A percentile compares a stretch with the other conserved stretches of the same genome.
phyloP scores from a whole-genome alignment of 2,329 filamentous ascomycete genomes.

The Pezicula radicicola region DNA sequence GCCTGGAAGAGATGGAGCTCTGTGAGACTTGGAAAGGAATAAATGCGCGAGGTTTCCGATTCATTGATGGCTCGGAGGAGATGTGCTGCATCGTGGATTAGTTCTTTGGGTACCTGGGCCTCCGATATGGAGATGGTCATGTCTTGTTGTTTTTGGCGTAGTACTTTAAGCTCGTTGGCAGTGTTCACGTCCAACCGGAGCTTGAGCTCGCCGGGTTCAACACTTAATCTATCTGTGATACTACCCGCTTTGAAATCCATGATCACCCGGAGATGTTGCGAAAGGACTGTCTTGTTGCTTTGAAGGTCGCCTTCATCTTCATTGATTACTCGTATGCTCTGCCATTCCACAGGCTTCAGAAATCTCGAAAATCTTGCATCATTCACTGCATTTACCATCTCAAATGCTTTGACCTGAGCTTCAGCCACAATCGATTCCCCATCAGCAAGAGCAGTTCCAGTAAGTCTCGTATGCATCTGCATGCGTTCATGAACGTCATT shows the following conservation, averaged over 20 bases:
- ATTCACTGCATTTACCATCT: conserved; percentile 54
- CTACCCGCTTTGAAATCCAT: conserved; percentile 74
- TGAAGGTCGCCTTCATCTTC: conserved; percentile 56
- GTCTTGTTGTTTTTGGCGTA: conserved; percentile 73
- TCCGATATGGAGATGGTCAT: conserved; percentile 74
- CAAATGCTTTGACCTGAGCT: conserved; percentile 62
- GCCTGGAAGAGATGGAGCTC: conserved; percentile 78
- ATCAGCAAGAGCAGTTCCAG: conserved; percentile 64
- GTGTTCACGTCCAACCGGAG: conserved; percentile 60
- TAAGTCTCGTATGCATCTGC: conserved; percentile 68
- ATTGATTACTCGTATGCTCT: conserved; percentile 70
- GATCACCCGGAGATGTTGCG: conserved; percentile 72
- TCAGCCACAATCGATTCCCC: conserved; percentile 72
- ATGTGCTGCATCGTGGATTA: conserved; percentile 59
- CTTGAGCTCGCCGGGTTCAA: conserved; percentile 71
- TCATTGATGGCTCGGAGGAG: conserved; percentile 43
- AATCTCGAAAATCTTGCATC: conserved; percentile 21
- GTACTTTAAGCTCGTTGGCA: conserved; percentile 59
- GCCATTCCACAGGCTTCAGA: conserved; percentile 51
- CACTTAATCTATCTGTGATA: conserved; percentile 79
- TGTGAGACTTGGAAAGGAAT: conserved; percentile 61
- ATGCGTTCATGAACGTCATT: conserved; percentile 68
- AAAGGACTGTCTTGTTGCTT: conserved; percentile 65
- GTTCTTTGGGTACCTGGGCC: conserved; percentile 57
- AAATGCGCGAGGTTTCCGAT: conserved; percentile 65